Evolutionary conservation across 2,329 filamentous ascomycete species (phyloP), one percentile per base, ranked within the genome.

Genomic region (Rutstroemia sp.): DNA sequence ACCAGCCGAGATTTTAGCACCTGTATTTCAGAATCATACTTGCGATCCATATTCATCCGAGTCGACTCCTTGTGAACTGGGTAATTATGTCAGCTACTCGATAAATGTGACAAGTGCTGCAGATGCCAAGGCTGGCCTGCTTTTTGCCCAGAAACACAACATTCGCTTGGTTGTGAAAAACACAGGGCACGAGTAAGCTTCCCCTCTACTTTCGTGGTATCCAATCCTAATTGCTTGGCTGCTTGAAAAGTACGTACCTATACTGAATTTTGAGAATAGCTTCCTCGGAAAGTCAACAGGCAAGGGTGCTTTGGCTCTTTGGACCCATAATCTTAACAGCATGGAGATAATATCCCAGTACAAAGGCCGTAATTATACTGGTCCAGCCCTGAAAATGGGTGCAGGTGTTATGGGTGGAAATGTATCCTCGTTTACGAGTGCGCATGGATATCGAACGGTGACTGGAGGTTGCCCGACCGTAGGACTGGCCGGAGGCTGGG

Each of bases 391-490:
- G 12, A 66, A 68, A 2, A 59, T 72, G 6, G 70, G 69, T n/a
- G 62, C 70, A 2, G 71, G 71, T 46, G 77, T 78, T 58, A 68
- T 70, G 30, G 73, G 78, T 3, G 68, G 77, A 0, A 48, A 59
- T 30, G 39, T 78, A 79, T 60, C 63, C 69, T 1, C 69, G 70
- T 2, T 73, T 78, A 0, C 69, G 75, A 51, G 62, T 68, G 2
- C 61, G 72, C 54, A 73, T 74, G 48, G 68, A 78, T n/a, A 71
- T 73, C 71, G 73, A 2, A 68, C 82, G 3, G 3, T 69, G 81
- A 0, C 81, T 80, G 3, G 74, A 74, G 6, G 76, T 74, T 78
- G 79, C 0, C 72, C 81, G 0, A 82, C 80, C 4, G 59, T 60
- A 39, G 55, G 53, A 8, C 23, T 60, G 39, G 54, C 56, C 10